These are phyloP conservation scores for Pseudogymnoascus sp. DNA, from an alignment of 2,329 filamentous ascomycete species.

Conservation along the genomic window DNA sequence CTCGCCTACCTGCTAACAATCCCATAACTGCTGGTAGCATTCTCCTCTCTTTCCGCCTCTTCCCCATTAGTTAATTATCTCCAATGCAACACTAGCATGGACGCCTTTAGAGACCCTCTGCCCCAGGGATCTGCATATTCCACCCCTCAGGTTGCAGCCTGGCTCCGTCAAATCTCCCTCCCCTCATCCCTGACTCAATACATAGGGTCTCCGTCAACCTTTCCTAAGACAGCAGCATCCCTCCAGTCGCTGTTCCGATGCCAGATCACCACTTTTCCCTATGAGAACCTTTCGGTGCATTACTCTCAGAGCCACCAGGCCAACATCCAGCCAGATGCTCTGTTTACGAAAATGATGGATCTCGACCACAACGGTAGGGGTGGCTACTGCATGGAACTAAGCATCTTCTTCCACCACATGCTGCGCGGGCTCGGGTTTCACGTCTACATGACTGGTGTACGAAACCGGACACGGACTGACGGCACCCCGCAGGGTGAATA, in stretches of 20 bases:
- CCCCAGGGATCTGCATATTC: background rate
- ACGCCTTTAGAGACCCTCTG: background rate
- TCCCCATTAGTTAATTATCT: background rate
- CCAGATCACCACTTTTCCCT: background rate
- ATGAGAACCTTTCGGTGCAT: background rate
- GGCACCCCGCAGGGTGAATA: background rate
- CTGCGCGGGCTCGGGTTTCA: background rate
- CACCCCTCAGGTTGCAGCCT: background rate
- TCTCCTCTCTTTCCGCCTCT: background rate
- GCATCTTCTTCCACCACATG: background rate
- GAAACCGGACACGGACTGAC: background rate
- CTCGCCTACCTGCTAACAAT: background rate
- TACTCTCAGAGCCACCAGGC: background rate
- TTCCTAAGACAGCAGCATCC: background rate
- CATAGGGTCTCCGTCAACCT: background rate
- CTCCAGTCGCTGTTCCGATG: background rate
- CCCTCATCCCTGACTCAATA: background rate
- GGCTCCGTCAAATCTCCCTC: background rate
- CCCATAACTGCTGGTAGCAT: too few species aligned
- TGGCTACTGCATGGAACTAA: background rate
- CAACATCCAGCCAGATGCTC: background rate
- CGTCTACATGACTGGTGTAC: background rate
- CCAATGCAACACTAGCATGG: background rate
- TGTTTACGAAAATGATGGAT: background rate
- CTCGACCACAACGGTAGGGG: background rate